Evolutionary conservation across 2,329 filamentous ascomycete genomes (phyloP), one percentile per base, ranked within the genome.

Genomic region (Venturia oleaginea): DNA sequence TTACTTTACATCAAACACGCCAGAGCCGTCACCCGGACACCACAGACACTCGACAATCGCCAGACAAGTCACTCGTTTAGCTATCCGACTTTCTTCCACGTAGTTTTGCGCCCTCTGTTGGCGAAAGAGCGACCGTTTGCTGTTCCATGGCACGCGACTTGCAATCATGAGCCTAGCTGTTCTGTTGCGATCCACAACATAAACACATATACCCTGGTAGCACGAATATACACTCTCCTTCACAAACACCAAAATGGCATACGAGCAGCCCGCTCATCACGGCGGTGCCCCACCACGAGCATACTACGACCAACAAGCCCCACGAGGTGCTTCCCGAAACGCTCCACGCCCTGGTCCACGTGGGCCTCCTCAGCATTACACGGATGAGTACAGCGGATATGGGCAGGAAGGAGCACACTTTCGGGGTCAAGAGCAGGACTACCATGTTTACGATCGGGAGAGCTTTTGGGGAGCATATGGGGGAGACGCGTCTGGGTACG

Each of bases 231-330:
- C 43, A 24, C 38, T 51, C 60, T 51, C 60, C n/a, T 40, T 51
- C 60, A 43, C 40, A 32, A 37, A 30, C 27, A n/a, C n/a, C 69
- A 66, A 65, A 65, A 77, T 77, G 76, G 76, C 76, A 30, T 76
- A 77, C 69, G 74, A 76, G 67, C 72, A 73, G 62, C 69, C 74
- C 67, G 69, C 71, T 64, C 67, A 70, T 37, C 74, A 75, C 66
- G 74, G 73, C 65, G 51, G 51, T 19, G 69, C 71, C 65, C 74
- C 70, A 63, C 70, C 70, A 62, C 71, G 72, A 59, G 72, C 73
- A 42, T 72, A 75, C 66, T 71, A 74, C 66, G 67, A 73, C 55
- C 62, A 63, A 32, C 62, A 46, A n/a, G 40, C 51, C 13, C 54
- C 65, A 27, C 24, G 43, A 63, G 42, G 62, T 63, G 42, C 64